A percentile compares a stretch with the other conserved stretches of the same genome.
These are phyloP conservation scores for Cryptococcus sp. DNA, from an alignment of 1,284 basidiomycete species.

Conservation along the genomic window DNA sequence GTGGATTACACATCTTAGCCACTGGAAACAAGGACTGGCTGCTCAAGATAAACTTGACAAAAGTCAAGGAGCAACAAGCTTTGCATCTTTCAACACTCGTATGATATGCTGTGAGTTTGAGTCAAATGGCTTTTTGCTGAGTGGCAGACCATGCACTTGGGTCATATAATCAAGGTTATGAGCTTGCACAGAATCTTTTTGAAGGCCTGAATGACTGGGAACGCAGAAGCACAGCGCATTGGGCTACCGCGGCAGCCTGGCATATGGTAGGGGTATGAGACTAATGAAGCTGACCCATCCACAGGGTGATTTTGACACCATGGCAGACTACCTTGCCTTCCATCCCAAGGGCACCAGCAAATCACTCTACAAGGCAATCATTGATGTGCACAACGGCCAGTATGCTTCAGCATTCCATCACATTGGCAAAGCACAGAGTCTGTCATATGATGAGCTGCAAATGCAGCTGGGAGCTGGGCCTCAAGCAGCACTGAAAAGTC, in stretches of 20 bases:
- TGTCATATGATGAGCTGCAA: slow-evolving; percentile 47
- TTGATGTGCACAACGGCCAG: slow-evolving; percentile 41
- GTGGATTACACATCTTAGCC: slow-evolving; percentile 43
- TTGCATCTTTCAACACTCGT: slow-evolving; percentile 37
- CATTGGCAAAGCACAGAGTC: slow-evolving; percentile 43
- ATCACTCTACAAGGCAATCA: slow-evolving; percentile 49
- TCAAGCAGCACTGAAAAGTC: slow-evolving; percentile 37
- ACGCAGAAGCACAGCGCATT: slow-evolving; percentile 39
- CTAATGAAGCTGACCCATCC: neutral
- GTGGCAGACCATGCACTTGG: slow-evolving; percentile 39
- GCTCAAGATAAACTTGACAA: slow-evolving; percentile 32
- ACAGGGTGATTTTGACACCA: slow-evolving; percentile 43
- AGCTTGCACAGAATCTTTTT: slow-evolving; percentile 37
- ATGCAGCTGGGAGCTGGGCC: slow-evolving; percentile 32
- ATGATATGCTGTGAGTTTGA: slow-evolving; percentile 41
- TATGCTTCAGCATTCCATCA: slow-evolving; percentile 42
- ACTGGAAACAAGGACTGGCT: slow-evolving; percentile 36
- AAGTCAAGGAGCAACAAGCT: slow-evolving; percentile 20
- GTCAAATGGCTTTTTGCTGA: neutral
- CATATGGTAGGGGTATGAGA: slow-evolving; percentile 35
- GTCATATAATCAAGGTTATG: slow-evolving; percentile 38
- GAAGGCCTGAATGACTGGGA: slow-evolving; percentile 40
- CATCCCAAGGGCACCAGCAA: slow-evolving; percentile 47
- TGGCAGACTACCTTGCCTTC: slow-evolving; percentile 46
- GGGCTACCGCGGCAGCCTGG: slow-evolving; percentile 46